Conservation (phyloP, 345 rosid genomes). For the Boechera stricta region DNA sequence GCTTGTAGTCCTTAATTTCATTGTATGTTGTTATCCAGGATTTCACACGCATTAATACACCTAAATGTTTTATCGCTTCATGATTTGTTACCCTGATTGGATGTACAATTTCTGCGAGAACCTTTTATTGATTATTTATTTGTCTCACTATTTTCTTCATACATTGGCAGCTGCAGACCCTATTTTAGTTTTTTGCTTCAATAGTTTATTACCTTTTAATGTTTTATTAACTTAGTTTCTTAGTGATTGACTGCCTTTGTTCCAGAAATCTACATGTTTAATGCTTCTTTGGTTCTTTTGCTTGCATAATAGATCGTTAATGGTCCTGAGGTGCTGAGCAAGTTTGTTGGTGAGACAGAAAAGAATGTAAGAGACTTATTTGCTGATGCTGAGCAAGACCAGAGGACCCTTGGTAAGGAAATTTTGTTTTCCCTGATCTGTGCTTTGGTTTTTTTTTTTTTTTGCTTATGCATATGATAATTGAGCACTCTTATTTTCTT, state of each 20-base stretch:
- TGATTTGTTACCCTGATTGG: slow-evolving; percentile 18
- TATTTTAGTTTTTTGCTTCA: slow-evolving; percentile 10
- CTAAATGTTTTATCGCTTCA: not conserved
- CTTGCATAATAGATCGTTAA: slow-evolving; percentile 73
- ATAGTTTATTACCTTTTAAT: not conserved
- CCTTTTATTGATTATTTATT: not conserved
- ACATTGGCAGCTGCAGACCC: not conserved
- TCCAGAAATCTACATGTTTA: slow-evolving; percentile 17
- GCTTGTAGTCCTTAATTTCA: slow-evolving; percentile 14
- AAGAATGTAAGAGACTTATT: slow-evolving; percentile 93
- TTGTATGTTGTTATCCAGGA: not conserved
- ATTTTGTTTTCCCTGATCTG: slow-evolving; percentile 26
- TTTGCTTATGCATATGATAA: slow-evolving; percentile 21
- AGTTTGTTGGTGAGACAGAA: slow-evolving; percentile 99
- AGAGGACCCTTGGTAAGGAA: slow-evolving; percentile 72
- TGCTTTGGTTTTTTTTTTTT: slow-evolving; percentile 23
- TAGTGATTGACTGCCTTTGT: slow-evolving; percentile 17
- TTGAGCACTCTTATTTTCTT: slow-evolving; percentile 29
- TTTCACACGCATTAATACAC: not conserved
- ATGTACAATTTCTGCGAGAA: slow-evolving; percentile 1
- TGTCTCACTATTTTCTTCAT: slow-evolving; percentile 17
- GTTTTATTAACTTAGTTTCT: slow-evolving; percentile 8
- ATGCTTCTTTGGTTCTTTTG: slow-evolving; percentile 34
- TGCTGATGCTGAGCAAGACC: slow-evolving; percentile 99
- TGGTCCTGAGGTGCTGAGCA: slow-evolving; percentile 98